Conservation (phyloP, 83 land plant species). For the Picea abies region DNA sequence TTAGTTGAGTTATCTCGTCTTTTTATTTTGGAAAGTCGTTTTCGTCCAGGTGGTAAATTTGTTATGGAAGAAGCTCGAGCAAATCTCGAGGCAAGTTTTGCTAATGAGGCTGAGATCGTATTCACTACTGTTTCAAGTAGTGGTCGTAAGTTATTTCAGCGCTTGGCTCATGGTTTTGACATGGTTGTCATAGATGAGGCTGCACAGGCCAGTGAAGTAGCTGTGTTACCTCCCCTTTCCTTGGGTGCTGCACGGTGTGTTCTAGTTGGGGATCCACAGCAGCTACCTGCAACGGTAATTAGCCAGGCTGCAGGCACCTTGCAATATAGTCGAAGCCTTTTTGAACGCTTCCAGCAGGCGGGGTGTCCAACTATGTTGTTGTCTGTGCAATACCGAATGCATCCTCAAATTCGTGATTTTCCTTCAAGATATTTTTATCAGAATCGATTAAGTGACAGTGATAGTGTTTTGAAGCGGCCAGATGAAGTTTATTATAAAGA, state of each 20-base stretch:
- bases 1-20: slow-evolving; percentile 97
- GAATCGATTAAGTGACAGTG: slow-evolving; percentile 90
- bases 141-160: slow-evolving; percentile 87
- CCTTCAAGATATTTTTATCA: slow-evolving; percentile 98
- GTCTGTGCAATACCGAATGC: slow-evolving; percentile 99
- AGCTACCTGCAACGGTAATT: slow-evolving; percentile 98
- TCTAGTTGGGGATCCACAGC: slow-evolving; percentile 99
- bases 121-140: slow-evolving; percentile 99
- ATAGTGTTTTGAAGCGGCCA: slow-evolving; percentile 66
- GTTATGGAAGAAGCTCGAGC: slow-evolving; percentile 87
- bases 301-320: slow-evolving; percentile 97
- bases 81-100: slow-evolving; percentile 97
- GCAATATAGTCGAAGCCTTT: slow-evolving; percentile 89
- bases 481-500: slow-evolving; percentile 94
- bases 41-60: slow-evolving; percentile 68
- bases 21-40: slow-evolving; percentile 71
- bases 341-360: slow-evolving; percentile 98
- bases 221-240: slow-evolving; percentile 90
- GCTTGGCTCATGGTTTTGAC: slow-evolving; percentile 97
- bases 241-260: slow-evolving; percentile 99
- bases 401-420: slow-evolving; percentile 95
- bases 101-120: slow-evolving; percentile 99
- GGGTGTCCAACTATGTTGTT: slow-evolving; percentile 97
- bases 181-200: slow-evolving; percentile 99
- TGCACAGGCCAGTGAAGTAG: slow-evolving; percentile 99